phyloP scores from a whole-genome alignment of 805 yeast genomes.

The Cyberlindnera bimundalis region DNA sequence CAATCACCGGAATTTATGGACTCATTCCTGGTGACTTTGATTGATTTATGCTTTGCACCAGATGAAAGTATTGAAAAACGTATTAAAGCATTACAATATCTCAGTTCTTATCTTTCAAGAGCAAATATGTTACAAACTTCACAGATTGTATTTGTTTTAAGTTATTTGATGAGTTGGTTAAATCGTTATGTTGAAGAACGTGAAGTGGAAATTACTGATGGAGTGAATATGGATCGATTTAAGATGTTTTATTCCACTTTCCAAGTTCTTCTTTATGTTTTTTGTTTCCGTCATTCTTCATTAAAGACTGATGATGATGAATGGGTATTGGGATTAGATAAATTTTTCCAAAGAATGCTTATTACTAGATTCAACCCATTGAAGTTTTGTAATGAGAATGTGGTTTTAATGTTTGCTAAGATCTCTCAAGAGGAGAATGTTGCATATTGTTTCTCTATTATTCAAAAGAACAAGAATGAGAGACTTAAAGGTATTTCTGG shows the following conservation, averaged over 20 bases:
- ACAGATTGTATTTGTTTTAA: conserved; percentile 79
- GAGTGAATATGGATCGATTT: conserved; percentile 84
- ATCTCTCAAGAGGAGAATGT: conserved; percentile 86
- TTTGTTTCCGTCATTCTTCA: conserved; percentile 77
- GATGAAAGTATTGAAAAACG: conserved; percentile 68
- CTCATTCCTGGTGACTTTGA: conserved; percentile 73
- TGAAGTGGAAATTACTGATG: conserved; percentile 71
- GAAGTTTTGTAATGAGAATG: conserved; percentile 90
- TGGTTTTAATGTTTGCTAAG: conserved; percentile 89
- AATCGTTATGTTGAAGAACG: conserved; percentile 78
- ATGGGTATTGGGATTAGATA: conserved; percentile 83
- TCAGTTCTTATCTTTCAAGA: conserved; percentile 86
- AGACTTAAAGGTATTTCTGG: conserved; percentile 42
- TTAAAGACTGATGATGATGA: conserved; percentile 41
- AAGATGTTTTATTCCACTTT: conserved; percentile 86
- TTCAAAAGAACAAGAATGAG: conserved; percentile 76
- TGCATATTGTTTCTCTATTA: conserved; percentile 89
- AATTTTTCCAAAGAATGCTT: conserved; percentile 80
- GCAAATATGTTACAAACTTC: conserved; percentile 67
- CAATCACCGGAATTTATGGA: conserved; percentile 80
- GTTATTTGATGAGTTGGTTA: conserved; percentile 81
- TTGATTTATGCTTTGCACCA: conserved; percentile 77
- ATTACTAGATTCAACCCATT: conserved; percentile 90
- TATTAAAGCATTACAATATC: conserved; percentile 86
- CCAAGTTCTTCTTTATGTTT: conserved; percentile 86